Percentiles rank a stretch among this genome's conserved stretches.
Conservation (phyloP, 345 rosid species). For the Jatropha curcas region DNA sequence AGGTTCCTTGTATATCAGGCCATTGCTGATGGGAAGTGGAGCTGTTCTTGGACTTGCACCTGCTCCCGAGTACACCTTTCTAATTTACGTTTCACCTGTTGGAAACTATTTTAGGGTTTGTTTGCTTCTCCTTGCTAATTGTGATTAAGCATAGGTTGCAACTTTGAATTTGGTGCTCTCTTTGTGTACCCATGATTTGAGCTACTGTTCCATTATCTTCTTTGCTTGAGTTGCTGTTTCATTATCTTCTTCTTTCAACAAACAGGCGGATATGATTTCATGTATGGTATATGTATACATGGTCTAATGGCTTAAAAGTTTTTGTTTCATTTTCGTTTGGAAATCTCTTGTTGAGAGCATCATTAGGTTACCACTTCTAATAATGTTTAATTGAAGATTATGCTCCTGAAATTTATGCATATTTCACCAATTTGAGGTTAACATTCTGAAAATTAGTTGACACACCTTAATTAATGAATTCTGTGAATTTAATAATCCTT, state of each 20-base stretch:
- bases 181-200: neutral
- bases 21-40: slow-evolving; percentile 94
- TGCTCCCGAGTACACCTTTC: slow-evolving; percentile 90
- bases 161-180: no score
- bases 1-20: slow-evolving; percentile 89
- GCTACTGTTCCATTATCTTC: neutral
- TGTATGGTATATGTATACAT: no score
- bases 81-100: slow-evolving; percentile 89
- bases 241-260: no score
- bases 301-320: no score
- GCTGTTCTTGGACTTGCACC: slow-evolving; percentile 99
- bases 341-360: neutral
- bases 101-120: slow-evolving; percentile 96
- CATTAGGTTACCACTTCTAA: neutral
- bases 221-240: no score
- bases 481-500: neutral
- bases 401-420: neutral
- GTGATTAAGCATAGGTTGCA: neutral
- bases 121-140: slow-evolving; percentile 1
- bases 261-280: no score
- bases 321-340: neutral
- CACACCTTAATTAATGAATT: neutral
- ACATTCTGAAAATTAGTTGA: neutral
- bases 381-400: neutral
- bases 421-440: neutral